Conservation (phyloP, 768 basidiomycete genomes). For the Sarcodon aspratus region DNA sequence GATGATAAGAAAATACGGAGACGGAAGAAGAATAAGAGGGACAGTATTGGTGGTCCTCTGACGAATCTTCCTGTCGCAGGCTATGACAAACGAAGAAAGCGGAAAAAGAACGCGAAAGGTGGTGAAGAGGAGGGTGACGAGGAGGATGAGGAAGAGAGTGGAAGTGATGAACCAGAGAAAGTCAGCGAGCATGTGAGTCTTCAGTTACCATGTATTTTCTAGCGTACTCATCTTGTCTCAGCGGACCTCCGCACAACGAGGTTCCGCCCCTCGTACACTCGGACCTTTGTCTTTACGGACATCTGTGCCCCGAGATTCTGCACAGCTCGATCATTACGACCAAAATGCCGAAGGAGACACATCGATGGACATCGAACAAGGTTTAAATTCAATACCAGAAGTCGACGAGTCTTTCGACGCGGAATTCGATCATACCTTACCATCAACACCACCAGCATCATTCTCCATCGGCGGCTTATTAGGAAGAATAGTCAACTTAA, state of each 20-base stretch:
- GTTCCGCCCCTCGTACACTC: slow-evolving; percentile 10
- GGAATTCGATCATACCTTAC: slow-evolving; percentile 19
- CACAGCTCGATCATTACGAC: background rate
- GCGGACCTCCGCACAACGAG: slow-evolving; percentile 11
- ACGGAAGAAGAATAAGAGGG: slow-evolving; percentile 42
- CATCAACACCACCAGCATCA: slow-evolving; percentile 9
- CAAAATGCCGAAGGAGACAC: slow-evolving; percentile 14
- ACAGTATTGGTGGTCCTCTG: slow-evolving; percentile 41
- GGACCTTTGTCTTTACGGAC: slow-evolving; percentile 13
- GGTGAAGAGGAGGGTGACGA: slow-evolving; percentile 27
- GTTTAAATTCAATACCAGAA: slow-evolving; percentile 56
- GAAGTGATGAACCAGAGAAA: slow-evolving; percentile 36
- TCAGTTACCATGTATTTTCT: background rate
- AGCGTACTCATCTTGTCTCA: slow-evolving; percentile 4
- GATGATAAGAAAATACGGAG: slow-evolving; percentile 40
- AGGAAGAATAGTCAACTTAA: slow-evolving; percentile 29
- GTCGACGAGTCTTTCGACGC: slow-evolving; percentile 25
- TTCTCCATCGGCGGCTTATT: slow-evolving; percentile 38
- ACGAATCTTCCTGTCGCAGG: slow-evolving; percentile 58
- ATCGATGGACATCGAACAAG: slow-evolving; percentile 32
- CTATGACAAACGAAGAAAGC: slow-evolving; percentile 51
- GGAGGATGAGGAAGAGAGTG: slow-evolving; percentile 27
- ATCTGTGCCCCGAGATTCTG: slow-evolving; percentile 15
- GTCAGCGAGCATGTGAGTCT: slow-evolving; percentile 30
- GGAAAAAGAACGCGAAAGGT: slow-evolving; percentile 27